Evolutionary conservation across 169 alveolate species (phyloP).

Genomic region (Eimeria maxima): DNA sequence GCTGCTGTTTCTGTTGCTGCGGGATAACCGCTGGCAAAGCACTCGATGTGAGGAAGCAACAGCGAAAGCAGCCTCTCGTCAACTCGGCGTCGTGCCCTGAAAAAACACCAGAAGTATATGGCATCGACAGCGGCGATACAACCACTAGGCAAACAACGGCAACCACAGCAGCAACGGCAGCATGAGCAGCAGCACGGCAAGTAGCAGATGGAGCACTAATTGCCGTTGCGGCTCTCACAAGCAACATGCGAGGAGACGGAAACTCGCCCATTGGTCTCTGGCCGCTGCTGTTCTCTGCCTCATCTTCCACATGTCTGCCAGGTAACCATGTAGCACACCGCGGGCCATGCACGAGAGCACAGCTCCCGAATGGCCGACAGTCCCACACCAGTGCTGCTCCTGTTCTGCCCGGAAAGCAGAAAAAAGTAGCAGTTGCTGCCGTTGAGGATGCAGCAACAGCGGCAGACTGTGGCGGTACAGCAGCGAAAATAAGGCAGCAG

Average conservation of each 20-base stretch:
- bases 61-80: constrained; percentile 66
- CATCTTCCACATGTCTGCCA: constrained; percentile 39
- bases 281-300: neutral
- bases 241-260: constrained; percentile 64
- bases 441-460: constrained; percentile 59
- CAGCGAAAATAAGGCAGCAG: constrained; percentile 66
- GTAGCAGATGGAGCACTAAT: neutral
- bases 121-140: neutral
- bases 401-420: constrained; percentile 59
- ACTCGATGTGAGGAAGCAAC: constrained; percentile 54
- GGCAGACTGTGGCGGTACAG: constrained; percentile 71
- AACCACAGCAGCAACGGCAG: constrained; percentile 1
- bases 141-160: neutral
- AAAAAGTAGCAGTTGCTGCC: constrained; percentile 58
- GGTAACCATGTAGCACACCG: neutral
- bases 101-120: neutral
- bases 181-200: neutral
- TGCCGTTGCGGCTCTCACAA: constrained; percentile 26
- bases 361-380: neutral
- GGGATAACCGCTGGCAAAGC: constrained; percentile 51
- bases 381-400: constrained; percentile 55
- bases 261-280: constrained; percentile 18
- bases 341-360: constrained; percentile 12
- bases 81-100: constrained; percentile 71
- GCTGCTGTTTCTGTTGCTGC: constrained; percentile 58